Evolutionary conservation across 805 yeast genomes (phyloP).

Genomic region (Cyberlindnera maclurae): DNA sequence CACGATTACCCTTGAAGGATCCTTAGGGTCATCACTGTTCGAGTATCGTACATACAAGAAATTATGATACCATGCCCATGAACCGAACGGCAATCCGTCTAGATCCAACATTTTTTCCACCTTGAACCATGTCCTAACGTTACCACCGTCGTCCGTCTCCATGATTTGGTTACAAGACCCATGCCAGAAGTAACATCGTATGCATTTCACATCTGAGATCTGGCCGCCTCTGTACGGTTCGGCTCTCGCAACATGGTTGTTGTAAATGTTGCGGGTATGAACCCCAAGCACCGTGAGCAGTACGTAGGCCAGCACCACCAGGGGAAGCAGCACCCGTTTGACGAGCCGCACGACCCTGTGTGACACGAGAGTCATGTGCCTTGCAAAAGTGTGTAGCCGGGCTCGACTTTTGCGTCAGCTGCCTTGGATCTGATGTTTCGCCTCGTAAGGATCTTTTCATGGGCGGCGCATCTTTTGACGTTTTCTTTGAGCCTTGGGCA

Average conservation of each 20-base stretch:
- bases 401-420: too few relatives aligned
- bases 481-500: too few relatives aligned
- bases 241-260: conserved; percentile 10
- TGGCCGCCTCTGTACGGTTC: conserved; percentile 25
- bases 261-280: conserved; percentile 17
- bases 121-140: conserved; percentile 20
- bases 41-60: conserved; percentile 24
- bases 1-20: conserved; percentile 27
- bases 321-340: conserved; percentile 14
- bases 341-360: conserved; percentile 7
- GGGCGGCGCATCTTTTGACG: too few relatives aligned
- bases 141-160: conserved; percentile 7
- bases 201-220: conserved; percentile 25
- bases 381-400: too few relatives aligned
- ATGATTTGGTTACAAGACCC: conserved; percentile 22
- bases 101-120: conserved; percentile 21
- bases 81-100: conserved; percentile 10
- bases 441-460: too few relatives aligned
- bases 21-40: conserved; percentile 6
- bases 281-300: conserved; percentile 12
- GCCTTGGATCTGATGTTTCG: too few relatives aligned
- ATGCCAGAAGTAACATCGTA: conserved; percentile 27
- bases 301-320: conserved; percentile 8
- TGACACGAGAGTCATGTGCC: too few relatives aligned
- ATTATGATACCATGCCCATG: conserved; percentile 18